These are phyloP conservation scores for Gaeumannomyces tritici DNA, from an alignment of 2,329 filamentous ascomycete genomes.

Conservation along the genomic window DNA sequence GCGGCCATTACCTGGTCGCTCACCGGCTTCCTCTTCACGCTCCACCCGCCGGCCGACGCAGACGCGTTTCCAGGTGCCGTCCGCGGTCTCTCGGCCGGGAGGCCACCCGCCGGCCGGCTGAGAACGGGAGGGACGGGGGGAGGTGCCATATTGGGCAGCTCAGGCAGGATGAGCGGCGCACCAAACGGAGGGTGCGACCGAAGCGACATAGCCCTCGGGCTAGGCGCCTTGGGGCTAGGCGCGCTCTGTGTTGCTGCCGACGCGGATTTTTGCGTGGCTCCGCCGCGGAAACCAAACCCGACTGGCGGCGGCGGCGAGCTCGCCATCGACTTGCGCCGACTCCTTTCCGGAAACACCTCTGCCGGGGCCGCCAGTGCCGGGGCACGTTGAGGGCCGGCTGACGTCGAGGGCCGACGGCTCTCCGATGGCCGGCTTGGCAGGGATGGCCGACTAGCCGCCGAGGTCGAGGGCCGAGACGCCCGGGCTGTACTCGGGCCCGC, in stretches of 20 bases:
- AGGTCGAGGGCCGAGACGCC: background rate
- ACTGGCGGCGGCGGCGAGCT: background rate
- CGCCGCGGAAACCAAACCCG: background rate
- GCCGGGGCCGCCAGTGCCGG: background rate
- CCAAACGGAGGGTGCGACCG: constrained; percentile 2
- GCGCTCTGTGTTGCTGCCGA: background rate
- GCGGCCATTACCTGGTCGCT: background rate
- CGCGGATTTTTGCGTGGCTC: background rate
- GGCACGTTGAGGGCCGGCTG: background rate
- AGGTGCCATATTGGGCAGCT: background rate
- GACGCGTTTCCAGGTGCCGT: background rate
- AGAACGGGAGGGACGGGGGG: background rate
- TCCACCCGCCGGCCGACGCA: background rate
- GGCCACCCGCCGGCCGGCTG: background rate
- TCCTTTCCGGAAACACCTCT: background rate
- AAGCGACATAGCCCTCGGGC: background rate
- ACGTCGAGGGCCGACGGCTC: background rate
- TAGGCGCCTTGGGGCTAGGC: background rate
- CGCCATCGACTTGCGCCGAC: background rate
- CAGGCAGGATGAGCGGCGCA: background rate
- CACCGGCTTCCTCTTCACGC: constrained; percentile 2
- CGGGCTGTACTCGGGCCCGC: background rate
- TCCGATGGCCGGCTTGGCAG: no score
- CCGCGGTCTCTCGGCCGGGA: background rate
- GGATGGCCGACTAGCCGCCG: no score